phyloP scores from a whole-genome alignment of 495 filamentous ascomycete species.

The Bombardia bombarda region DNA sequence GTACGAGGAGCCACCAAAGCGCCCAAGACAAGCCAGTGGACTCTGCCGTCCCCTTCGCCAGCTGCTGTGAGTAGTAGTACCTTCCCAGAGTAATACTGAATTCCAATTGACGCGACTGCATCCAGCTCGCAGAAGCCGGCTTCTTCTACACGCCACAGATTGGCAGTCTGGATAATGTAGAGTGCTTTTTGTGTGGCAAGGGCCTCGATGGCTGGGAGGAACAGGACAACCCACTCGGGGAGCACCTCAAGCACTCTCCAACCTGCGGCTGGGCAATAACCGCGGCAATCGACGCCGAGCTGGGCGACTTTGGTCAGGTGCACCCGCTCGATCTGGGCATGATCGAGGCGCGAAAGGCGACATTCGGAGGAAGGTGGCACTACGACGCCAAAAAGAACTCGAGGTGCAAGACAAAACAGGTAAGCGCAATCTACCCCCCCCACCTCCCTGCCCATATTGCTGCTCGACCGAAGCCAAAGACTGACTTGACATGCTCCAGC shows the following conservation, averaged over 20 bases:
- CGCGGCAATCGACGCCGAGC: slow-evolving; percentile 56
- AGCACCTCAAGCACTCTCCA: slow-evolving; percentile 75
- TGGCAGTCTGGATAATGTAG: slow-evolving; percentile 74
- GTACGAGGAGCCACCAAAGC: slow-evolving; percentile 45
- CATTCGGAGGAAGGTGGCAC: slow-evolving; percentile 75
- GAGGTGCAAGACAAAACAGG: slow-evolving; percentile 81
- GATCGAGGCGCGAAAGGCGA: slow-evolving; percentile 66
- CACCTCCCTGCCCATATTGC: too few species aligned
- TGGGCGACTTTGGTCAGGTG: slow-evolving; percentile 56
- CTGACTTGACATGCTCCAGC: slow-evolving; percentile 44
- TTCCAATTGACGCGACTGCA: too few species aligned
- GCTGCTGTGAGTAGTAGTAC: slow-evolving; percentile 57
- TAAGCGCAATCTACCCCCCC: slow-evolving; percentile 25
- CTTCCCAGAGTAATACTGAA: too few species aligned
- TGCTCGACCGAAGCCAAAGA: neutral
- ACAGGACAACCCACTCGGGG: slow-evolving; percentile 67
- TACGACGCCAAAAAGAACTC: slow-evolving; percentile 83
- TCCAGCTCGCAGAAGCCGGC: slow-evolving; percentile 77
- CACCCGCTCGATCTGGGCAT: slow-evolving; percentile 66
- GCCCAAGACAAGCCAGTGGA: slow-evolving; percentile 61
- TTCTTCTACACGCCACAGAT: slow-evolving; percentile 78
- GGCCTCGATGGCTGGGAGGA: slow-evolving; percentile 84
- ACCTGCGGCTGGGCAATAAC: slow-evolving; percentile 85
- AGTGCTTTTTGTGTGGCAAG: slow-evolving; percentile 76
- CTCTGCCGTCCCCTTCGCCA: slow-evolving; percentile 58